phyloP scores from a whole-genome alignment of 2,329 filamentous ascomycete species.

The Fusarium sterilihyphosum region DNA sequence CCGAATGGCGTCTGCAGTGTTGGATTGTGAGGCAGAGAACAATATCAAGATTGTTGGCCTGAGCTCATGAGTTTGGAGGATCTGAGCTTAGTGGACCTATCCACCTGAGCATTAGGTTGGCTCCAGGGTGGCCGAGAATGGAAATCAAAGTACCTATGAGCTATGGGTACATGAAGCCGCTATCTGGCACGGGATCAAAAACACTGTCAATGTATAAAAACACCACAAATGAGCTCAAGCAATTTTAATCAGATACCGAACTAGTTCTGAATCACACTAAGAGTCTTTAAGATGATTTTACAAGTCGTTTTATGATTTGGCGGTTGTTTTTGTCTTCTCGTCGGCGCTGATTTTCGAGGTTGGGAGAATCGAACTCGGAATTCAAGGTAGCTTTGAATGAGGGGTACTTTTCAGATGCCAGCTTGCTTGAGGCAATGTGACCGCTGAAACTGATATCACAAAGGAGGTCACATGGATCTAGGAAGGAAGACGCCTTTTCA shows the following conservation, averaged over 20 bases:
- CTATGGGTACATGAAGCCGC: background rate
- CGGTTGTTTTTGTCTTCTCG: background rate
- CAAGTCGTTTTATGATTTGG: accelerated
- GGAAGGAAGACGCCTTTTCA: background rate
- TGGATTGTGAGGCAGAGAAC: constrained; percentile 43
- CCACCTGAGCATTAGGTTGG: constrained; percentile 11
- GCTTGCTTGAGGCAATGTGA: constrained; percentile 1
- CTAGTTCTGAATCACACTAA: accelerated
- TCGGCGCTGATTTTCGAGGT: background rate
- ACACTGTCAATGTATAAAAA: background rate
- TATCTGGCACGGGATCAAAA: background rate
- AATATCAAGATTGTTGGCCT: constrained; percentile 41
- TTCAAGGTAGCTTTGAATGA: background rate
- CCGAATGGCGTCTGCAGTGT: constrained; percentile 31
- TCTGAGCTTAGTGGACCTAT: constrained; percentile 9
- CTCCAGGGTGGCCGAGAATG: background rate
- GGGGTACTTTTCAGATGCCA: background rate
- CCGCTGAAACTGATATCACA: background rate
- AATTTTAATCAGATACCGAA: accelerated
- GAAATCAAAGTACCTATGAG: background rate
- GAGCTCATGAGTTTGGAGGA: constrained; percentile 23
- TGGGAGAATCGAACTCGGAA: background rate
- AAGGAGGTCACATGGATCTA: background rate
- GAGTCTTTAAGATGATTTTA: accelerated
- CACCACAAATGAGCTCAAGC: background rate